Evolutionary conservation across 179 eudicot species (phyloP), one percentile per base, ranked within the genome.

Genomic region (Sideroxylon spinosum): DNA sequence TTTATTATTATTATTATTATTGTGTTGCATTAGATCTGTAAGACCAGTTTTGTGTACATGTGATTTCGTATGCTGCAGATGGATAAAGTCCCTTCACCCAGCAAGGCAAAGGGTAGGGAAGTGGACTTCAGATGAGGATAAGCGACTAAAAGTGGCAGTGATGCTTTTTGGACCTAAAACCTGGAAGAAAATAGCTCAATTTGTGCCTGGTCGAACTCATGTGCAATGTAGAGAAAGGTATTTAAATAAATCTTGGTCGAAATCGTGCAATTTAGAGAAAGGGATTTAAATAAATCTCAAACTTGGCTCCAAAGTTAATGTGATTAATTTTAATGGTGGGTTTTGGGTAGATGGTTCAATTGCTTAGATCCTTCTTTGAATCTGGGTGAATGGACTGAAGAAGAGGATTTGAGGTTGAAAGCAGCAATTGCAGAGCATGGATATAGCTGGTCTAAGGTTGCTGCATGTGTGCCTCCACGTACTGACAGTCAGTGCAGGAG

Each of bases 191-290:
- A 81, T 94, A 69, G 97, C 97, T 61, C 76, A 82, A 44, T 93
- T 84, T 85, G 97, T 94, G 49, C 90, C 91, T 82, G 98, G 98
- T 61, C 83, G 98, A 76, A 91, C 96, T 28, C 98, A 94, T 59
- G 90, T 80, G 60, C 97, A 93, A 63, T 94, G 97, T 80, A 88
- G 98, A 86, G 98, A 94, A 84, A 93, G 98, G 98, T 91, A 84
- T 66, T 32, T 74, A 25, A 28, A 48, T 46, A 60, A 28, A 28
- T 74, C 57, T 32, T 82, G 98, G 98, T 60, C 83, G 97, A 76
- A 91, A 94, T 26, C 98, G 89, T 79, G 56, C 96, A 93, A 66
- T 94, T 97, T 80, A 87, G 98, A 86, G 98, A 94, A 83, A 93
- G 96, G 98, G 90, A 84, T 66, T 32, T 91, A 26, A 29, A 50